Conservation (phyloP, 345 rosid genomes). For the Trapa incisa region DNA sequence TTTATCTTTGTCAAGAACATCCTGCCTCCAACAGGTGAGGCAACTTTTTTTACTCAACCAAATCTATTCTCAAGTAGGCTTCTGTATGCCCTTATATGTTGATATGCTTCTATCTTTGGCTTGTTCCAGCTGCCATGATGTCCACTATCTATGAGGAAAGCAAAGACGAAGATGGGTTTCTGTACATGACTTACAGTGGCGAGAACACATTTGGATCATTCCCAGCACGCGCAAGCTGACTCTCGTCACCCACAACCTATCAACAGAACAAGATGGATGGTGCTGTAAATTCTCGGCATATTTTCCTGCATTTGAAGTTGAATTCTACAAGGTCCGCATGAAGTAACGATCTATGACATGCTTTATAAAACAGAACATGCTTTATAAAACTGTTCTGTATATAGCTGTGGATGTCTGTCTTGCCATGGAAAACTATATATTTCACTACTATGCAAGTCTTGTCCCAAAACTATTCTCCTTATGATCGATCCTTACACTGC, state of each 20-base stretch:
- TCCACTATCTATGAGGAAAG: constrained; percentile 53
- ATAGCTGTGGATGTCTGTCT: not conserved
- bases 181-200: constrained; percentile 58
- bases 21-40: constrained; percentile 50
- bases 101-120: not conserved
- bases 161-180: constrained; percentile 62
- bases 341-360: not conserved
- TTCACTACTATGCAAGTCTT: not conserved
- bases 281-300: not conserved
- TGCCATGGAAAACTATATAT: not conserved
- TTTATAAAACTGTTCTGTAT: not conserved
- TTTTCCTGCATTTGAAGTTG: not conserved
- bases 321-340: not conserved
- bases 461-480: not conserved
- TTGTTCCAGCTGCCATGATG: constrained; percentile 50
- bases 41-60: not conserved
- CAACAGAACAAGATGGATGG: not conserved
- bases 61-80: too few species aligned
- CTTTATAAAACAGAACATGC: not conserved
- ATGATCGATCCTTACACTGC: too few species aligned
- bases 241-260: too few species aligned
- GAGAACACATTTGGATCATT: constrained; percentile 50
- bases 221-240: constrained; percentile 1
- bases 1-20: constrained; percentile 53
- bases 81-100: too few species aligned